Conservation (phyloP, 176 grass and related monocot genomes). For the Eremochloa ophiuroides region DNA sequence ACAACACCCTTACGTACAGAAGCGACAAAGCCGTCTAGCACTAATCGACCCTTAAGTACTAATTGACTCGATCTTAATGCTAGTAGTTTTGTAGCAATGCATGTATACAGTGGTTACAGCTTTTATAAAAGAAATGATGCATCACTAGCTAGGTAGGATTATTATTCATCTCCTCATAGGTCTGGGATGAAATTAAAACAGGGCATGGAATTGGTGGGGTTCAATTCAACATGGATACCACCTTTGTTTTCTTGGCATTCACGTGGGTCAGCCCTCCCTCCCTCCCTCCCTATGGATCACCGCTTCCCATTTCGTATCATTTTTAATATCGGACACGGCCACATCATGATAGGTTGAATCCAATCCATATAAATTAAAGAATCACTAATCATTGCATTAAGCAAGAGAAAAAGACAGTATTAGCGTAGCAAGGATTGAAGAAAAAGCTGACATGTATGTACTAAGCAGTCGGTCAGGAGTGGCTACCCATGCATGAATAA, state of each 20-base stretch:
- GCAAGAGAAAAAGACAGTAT: not conserved
- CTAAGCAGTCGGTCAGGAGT: not conserved
- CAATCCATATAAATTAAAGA: not conserved
- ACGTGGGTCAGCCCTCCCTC: not conserved
- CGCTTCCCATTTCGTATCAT: not conserved
- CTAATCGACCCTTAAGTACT: no score
- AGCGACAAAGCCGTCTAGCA: no score
- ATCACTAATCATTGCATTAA: not conserved
- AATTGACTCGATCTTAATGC: no score
- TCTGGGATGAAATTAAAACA: not conserved
- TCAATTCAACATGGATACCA: no score
- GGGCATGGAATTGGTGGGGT: not conserved
- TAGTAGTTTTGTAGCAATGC: no score
- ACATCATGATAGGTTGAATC: not conserved
- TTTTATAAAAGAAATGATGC: no score
- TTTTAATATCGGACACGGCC: not conserved
- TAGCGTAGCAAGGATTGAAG: not conserved
- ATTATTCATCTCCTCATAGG: no score
- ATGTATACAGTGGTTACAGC: no score
- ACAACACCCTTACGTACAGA: no score
- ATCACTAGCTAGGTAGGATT: no score
- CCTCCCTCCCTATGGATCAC: not conserved
- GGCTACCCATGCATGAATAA: not conserved
- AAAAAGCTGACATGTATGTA: not conserved
- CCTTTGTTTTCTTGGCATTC: not conserved